These are phyloP conservation scores for Candida wancherniae DNA, from an alignment of 805 yeast genomes.

Conservation along the genomic window DNA sequence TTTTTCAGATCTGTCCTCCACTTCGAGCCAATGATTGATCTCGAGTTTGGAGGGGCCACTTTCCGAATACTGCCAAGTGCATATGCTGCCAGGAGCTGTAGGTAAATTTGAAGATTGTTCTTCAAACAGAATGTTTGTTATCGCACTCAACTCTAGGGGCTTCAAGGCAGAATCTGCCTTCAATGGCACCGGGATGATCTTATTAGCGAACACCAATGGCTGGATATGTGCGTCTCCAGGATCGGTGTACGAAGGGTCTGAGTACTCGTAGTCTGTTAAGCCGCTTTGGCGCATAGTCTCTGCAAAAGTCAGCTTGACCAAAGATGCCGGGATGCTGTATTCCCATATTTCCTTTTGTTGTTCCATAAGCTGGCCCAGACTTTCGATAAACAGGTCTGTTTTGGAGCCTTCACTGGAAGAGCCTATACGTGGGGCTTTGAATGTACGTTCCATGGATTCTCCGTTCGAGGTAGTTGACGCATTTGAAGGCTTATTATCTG, in stretches of 20 bases:
- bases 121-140: no score
- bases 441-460: no score
- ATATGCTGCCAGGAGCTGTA: neutral
- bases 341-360: no score
- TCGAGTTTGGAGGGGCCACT: slow-evolving; percentile 45
- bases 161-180: slow-evolving; percentile 1
- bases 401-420: no score
- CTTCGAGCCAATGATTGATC: slow-evolving; percentile 32
- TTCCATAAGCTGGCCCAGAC: no score
- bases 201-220: slow-evolving; percentile 67
- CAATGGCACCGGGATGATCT: slow-evolving; percentile 44
- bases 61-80: slow-evolving; percentile 42
- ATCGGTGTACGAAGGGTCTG: slow-evolving; percentile 60
- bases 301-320: no score
- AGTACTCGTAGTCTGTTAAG: slow-evolving; percentile 48
- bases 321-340: no score
- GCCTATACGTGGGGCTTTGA: no score
- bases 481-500: no score
- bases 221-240: slow-evolving; percentile 46
- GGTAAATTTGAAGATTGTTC: neutral
- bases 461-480: no score
- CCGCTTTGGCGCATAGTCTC: no score
- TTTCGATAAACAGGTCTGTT: no score
- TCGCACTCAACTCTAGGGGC: slow-evolving; percentile 1
- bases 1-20: slow-evolving; percentile 10